These are phyloP conservation scores for Volvariella surrecta DNA, from an alignment of 1,284 basidiomycete genomes.

Conservation along the genomic window DNA sequence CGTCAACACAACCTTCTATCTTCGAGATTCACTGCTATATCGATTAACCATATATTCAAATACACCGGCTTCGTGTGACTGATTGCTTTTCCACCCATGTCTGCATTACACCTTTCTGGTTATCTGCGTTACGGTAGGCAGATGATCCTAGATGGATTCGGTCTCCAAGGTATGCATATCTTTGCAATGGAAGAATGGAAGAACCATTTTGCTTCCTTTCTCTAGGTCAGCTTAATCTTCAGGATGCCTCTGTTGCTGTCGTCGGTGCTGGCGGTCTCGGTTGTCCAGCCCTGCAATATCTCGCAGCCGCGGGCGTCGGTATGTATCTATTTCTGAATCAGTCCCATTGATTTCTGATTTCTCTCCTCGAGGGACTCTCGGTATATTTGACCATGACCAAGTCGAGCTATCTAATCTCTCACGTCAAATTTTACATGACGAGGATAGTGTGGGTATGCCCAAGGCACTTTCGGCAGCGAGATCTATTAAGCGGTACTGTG, in stretches of 20 bases:
- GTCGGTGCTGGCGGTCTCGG: constrained; percentile 96
- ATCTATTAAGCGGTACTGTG: constrained; percentile 52
- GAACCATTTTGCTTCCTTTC: neutral
- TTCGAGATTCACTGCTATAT: too few species aligned
- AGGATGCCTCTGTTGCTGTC: constrained; percentile 71
- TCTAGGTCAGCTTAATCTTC: constrained; percentile 82
- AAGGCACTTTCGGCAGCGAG: constrained; percentile 81
- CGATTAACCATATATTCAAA: too few species aligned
- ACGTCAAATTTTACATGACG: constrained; percentile 86
- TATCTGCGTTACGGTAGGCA: constrained; percentile 93
- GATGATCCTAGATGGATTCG: constrained; percentile 92
- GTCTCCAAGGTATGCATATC: constrained; percentile 56
- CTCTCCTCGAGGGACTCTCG: constrained; percentile 56
- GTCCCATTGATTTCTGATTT: constrained; percentile 3
- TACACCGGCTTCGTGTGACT: too few species aligned
- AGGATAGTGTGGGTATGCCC: constrained; percentile 69
- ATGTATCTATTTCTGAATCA: constrained; percentile 15
- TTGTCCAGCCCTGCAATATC: constrained; percentile 92
- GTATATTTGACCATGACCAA: constrained; percentile 85
- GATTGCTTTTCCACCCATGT: too few species aligned
- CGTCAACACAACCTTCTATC: too few species aligned
- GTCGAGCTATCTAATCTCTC: constrained; percentile 94
- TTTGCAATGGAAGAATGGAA: constrained; percentile 2
- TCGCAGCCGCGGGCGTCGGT: constrained; percentile 91
- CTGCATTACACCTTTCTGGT: constrained; percentile 39